Base-by-base conservation (phyloP, 257 asterid genomes). In the Paraleonurus japonicus region DNA sequence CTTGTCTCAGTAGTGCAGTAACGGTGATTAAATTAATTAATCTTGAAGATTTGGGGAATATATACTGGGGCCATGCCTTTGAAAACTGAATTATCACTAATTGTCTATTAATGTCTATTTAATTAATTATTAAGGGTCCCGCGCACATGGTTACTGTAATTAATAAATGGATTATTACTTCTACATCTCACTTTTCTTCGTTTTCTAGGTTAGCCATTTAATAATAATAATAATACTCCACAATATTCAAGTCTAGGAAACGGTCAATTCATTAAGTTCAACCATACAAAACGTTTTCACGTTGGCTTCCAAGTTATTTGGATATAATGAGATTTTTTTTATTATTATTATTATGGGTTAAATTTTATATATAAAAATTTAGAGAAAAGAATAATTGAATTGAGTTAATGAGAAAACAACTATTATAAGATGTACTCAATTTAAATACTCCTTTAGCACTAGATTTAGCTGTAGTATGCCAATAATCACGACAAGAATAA, bases 1-100 rank as follows among this genome's bases (percentile, higher is more conserved):
- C 22, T 10, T 51, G 75, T 69, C 62, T 41, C 26, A 54, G 10
- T 69, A 39, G 24, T 17, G 58, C 66, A 53, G 57, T 75, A 69
- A 76, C 69, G 11, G 61, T 59, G 80, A 78, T 76, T 76, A 74
- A 67, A 20, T 35, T 58, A 63, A 59, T 69, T 75, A 63, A 81
- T 79, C 65, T 68, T 43, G 13, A 78, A 84, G 88, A 84, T 84
- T 74, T 81, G 59, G 73, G 61, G 88, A 84, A 84, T 81, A 84
- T 84, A 41, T 76, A 74, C n/a, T 78, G 82, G 83, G 82, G 39
- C 80, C 76, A 45, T 51, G 77, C 50, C 71, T 73, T 51, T 57
- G 10, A 45, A 28, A 64, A 43, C 26, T 54, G 61, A 23, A 45
- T 33, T 70, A 60, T 22, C 62, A 37, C 53, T 76, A 71, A 69